Base-by-base conservation (phyloP, 805 yeast genomes). In the Diddensiella transvaalensis region DNA sequence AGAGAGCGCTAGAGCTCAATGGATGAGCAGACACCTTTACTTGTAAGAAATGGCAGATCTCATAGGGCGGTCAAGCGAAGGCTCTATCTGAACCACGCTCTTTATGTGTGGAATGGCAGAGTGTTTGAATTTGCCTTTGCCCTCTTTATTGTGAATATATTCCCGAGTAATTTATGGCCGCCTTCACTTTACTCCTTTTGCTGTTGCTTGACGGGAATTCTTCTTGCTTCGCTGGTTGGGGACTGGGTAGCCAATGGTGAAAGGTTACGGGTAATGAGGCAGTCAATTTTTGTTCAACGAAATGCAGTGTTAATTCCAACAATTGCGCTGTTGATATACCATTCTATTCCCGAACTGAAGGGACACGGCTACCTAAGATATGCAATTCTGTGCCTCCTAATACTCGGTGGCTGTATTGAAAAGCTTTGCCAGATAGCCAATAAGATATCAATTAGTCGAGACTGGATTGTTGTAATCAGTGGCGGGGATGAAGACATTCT, bases 61-160 rank as follows among this genome's bases (percentile, higher is more conserved):
- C 8, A n/a, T 18, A 35, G 8, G 21, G 21, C 38, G 21, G 38
- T 29, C 13, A 36, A 22, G 29, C 18, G 15, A 17, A 17, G 41
- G 22, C 51, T 62, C 13, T 67, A 66, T 50, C 40, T 61, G 5
- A 68, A 72, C 2, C 74, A 70, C 47, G 53, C 56, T 17, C 58
- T 70, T 8, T 70, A 69, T 18, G 63, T 70, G 11, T 69, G 73
- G 72, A 70, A 70, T 53, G 55, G 66, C 19, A 59, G 74, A 5
- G 60, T 65, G n/a, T 70, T 69, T 54, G 71, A 69, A 50, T 71
- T 60, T 54, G 71, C 70, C 13, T 63, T 70, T 4, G 65, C 64
- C 10, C 50, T 70, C 11, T 63, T 67, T 41, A 62, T 70, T 29
- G 66, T 69, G 22, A 56, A 60, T 23, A 47, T 68, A 32, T 70